Conservation (phyloP, 2,329 filamentous ascomycete species). For the Talaromyces albobiverticillius region DNA sequence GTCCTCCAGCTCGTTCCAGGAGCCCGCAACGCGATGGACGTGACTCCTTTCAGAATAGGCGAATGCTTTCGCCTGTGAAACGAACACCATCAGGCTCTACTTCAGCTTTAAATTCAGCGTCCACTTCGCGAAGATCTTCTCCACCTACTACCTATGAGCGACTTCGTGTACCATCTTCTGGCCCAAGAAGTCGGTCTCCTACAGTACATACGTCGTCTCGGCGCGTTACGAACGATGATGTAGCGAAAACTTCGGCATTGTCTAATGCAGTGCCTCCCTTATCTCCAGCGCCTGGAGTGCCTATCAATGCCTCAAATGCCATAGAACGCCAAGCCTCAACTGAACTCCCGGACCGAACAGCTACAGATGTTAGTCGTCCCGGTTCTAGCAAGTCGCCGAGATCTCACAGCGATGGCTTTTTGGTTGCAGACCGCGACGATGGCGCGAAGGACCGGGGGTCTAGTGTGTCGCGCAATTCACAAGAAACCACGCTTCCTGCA, state of each 20-base stretch:
- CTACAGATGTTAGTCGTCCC: background rate
- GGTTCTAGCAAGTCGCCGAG: slow-evolving; percentile 4
- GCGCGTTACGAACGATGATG: background rate
- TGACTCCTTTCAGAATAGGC: slow-evolving; percentile 50
- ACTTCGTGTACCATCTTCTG: slow-evolving; percentile 31
- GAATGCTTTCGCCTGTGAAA: slow-evolving; percentile 51
- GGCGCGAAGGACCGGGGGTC: background rate
- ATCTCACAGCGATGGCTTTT: background rate
- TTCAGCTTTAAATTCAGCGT: slow-evolving; percentile 53
- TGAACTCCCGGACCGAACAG: background rate
- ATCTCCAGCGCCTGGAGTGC: background rate
- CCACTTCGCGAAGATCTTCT: slow-evolving; percentile 61
- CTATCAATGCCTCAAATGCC: background rate
- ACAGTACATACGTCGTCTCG: background rate
- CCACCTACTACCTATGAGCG: slow-evolving; percentile 56
- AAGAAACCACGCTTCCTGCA: slow-evolving; percentile 1
- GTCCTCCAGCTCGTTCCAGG: slow-evolving; percentile 46
- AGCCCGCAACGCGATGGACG: slow-evolving; percentile 53
- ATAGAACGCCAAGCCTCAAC: background rate
- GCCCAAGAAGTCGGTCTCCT: slow-evolving; percentile 17
- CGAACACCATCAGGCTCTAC: slow-evolving; percentile 44
- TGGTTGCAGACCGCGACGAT: slow-evolving; percentile 2
- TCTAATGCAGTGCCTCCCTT: background rate
- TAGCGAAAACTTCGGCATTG: background rate
- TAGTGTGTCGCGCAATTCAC: background rate